Evolutionary conservation across 768 basidiomycete species (phyloP).

Genomic region (Leucogyrophana mollusca): DNA sequence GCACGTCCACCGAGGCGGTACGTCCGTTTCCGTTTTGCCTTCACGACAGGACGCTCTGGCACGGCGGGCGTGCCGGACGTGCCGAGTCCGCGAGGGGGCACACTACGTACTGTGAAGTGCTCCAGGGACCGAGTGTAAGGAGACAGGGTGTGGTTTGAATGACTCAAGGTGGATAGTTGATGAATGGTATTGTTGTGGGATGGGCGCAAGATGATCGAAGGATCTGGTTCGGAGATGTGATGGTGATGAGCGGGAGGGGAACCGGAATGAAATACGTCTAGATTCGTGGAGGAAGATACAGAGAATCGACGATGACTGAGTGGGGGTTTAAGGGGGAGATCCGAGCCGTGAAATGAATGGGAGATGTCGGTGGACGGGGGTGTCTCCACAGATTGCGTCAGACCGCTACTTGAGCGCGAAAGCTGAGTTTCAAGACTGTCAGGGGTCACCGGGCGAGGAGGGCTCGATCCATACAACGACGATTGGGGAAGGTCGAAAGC

Average conservation of each 20-base stretch:
- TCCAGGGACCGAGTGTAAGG: slow-evolving; percentile 90
- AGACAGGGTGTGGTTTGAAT: slow-evolving; percentile 91
- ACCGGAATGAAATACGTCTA: slow-evolving; percentile 33
- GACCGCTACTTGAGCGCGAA: slow-evolving; percentile 48
- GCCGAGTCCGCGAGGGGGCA: slow-evolving; percentile 56
- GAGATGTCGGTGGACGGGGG: slow-evolving; percentile 38
- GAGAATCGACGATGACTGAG: slow-evolving; percentile 31
- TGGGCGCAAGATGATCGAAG: slow-evolving; percentile 65
- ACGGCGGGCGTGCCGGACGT: slow-evolving; percentile 31
- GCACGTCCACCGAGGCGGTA: slow-evolving; percentile 51
- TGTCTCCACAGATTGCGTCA: slow-evolving; percentile 44
- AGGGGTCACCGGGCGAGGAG: slow-evolving; percentile 42
- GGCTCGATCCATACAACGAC: slow-evolving; percentile 22
- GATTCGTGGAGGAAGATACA: slow-evolving; percentile 31
- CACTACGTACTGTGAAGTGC: slow-evolving; percentile 91
- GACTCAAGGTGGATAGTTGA: slow-evolving; percentile 81
- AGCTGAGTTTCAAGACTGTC: slow-evolving; percentile 51
- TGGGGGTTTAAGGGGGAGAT: slow-evolving; percentile 16
- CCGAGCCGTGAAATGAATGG: slow-evolving; percentile 13
- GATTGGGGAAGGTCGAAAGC: slow-evolving; percentile 20
- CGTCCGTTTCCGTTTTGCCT: slow-evolving; percentile 75
- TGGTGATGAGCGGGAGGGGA: slow-evolving; percentile 32
- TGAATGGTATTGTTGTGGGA: slow-evolving; percentile 73
- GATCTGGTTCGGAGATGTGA: slow-evolving; percentile 38
- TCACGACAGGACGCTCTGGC: slow-evolving; percentile 54